Base-by-base conservation (phyloP, 305 asterid species). In the Withania somnifera region DNA sequence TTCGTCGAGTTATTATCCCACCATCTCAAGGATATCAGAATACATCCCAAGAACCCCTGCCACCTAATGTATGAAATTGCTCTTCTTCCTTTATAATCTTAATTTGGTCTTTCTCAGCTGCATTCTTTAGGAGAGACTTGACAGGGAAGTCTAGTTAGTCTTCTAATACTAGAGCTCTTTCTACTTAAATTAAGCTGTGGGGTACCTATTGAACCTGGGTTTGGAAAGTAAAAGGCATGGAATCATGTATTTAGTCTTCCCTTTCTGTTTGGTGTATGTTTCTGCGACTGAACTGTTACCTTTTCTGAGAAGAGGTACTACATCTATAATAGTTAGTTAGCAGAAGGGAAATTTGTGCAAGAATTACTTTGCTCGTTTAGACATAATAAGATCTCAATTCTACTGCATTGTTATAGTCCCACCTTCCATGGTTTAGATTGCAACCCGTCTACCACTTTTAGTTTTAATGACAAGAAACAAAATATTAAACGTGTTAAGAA, bases 11-110 rank as follows among this genome's bases (percentile, higher is more conserved):
- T 85, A 67, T 93, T 79, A 90, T 94, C 83, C 98, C 97, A 73
- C 97, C 98, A 22, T 91, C 94, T 38, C 86, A 92, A 90, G 98
- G 97, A 81, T 94, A 94, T 87, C 94, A 91, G 86, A 87, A 85
- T 84, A 91, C 90, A 11, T 86, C 91, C 76, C 97, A 94, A 87
- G 93, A 94, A 82, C 97, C 98, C 67, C 82, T 94, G 84, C 98
- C 98, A 50, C 97, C 97, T 58, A 90, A 94, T 86, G 98, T 93
- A 88, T 77, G 94, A 79, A 57, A 32, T 83, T 84, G 82, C 63
- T 83, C 38, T 67, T 32, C 22, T 14, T 78, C 54, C 52, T 34
- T 73, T 73, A 45, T 71, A 47, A 73, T 73, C 60, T 14, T 45
- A 45, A 14, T 47, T 73, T 73, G 22, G 17, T 47, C 14, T 7